phyloP scores from a whole-genome alignment of 208 protist species.

The Wallacemonas sp. region DNA sequence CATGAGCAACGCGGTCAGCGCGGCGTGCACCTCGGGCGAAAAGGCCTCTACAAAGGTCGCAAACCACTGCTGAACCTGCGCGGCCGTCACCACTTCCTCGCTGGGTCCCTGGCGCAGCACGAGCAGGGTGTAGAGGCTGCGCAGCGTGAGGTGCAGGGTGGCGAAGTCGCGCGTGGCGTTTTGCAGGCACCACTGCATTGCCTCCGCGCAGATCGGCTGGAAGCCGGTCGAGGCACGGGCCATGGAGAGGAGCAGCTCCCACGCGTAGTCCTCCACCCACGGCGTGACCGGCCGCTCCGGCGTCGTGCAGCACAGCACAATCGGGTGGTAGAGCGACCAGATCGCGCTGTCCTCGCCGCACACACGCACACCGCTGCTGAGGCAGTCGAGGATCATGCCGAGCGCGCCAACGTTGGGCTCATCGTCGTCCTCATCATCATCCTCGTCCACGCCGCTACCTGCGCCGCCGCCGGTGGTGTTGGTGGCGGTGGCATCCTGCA shows the following conservation, averaged over 20 bases:
- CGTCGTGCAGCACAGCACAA: slow-evolving; percentile 63
- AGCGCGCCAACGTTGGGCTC: slow-evolving; percentile 38
- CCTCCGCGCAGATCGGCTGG: slow-evolving; percentile 21
- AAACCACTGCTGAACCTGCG: slow-evolving; percentile 35
- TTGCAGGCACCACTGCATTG: slow-evolving; percentile 43
- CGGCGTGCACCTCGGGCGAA: slow-evolving; percentile 29
- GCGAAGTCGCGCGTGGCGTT: slow-evolving; percentile 62
- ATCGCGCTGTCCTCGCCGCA: slow-evolving; percentile 29
- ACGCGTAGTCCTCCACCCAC: slow-evolving; percentile 79
- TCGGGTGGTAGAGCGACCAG: slow-evolving; percentile 50
- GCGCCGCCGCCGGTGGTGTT: not conserved
- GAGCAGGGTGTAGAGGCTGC: slow-evolving; percentile 46
- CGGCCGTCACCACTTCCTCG: slow-evolving; percentile 27
- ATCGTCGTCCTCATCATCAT: slow-evolving; percentile 27
- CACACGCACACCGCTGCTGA: slow-evolving; percentile 40
- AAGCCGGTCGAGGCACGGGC: slow-evolving; percentile 32
- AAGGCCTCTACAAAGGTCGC: slow-evolving; percentile 30
- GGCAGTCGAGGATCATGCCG: slow-evolving; percentile 58
- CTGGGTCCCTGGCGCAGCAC: slow-evolving; percentile 35
- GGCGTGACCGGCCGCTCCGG: slow-evolving; percentile 35
- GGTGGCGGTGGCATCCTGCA: not conserved
- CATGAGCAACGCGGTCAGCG: slow-evolving; percentile 32
- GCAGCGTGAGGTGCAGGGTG: slow-evolving; percentile 48
- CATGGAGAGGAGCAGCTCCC: slow-evolving; percentile 76
- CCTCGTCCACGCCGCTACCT: not conserved